Conservation (phyloP, 148 eudicot species). For the Chenopodium quinoa region DNA sequence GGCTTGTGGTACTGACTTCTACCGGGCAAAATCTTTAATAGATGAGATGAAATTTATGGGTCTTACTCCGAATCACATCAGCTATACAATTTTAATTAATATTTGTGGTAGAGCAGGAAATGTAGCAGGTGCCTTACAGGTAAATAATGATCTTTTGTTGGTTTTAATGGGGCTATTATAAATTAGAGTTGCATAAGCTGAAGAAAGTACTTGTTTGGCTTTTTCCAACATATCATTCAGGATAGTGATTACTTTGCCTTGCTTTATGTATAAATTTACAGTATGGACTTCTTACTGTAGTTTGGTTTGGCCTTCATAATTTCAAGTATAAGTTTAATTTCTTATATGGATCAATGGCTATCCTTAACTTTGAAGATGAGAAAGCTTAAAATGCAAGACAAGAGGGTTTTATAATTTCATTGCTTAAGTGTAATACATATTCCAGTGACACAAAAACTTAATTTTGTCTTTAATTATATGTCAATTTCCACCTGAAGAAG, state of each 20-base stretch:
- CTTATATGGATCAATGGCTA: background rate
- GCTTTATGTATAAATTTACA: background rate
- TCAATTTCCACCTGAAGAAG: background rate
- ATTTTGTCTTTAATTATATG: background rate
- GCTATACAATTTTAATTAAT: slow-evolving; percentile 83
- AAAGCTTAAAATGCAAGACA: background rate
- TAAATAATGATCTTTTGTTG: slow-evolving; percentile 23
- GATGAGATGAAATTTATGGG: slow-evolving; percentile 73
- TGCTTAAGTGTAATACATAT: background rate
- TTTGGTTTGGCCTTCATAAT: background rate
- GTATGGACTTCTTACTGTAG: background rate
- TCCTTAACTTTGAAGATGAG: background rate
- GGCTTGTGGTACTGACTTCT: slow-evolving; percentile 86
- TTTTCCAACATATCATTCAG: background rate
- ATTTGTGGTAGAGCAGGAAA: slow-evolving; percentile 66
- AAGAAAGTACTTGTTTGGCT: background rate
- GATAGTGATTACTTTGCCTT: background rate
- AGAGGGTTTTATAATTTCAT: background rate
- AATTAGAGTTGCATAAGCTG: background rate
- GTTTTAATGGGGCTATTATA: background rate
- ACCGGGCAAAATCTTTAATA: slow-evolving; percentile 71
- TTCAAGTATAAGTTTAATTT: background rate
- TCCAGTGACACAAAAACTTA: background rate
- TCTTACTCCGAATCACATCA: slow-evolving; percentile 81
- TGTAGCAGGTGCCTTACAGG: slow-evolving; percentile 71